Conservation (phyloP, 352 stramenopile species). For the Phytophthora uliginosa region DNA sequence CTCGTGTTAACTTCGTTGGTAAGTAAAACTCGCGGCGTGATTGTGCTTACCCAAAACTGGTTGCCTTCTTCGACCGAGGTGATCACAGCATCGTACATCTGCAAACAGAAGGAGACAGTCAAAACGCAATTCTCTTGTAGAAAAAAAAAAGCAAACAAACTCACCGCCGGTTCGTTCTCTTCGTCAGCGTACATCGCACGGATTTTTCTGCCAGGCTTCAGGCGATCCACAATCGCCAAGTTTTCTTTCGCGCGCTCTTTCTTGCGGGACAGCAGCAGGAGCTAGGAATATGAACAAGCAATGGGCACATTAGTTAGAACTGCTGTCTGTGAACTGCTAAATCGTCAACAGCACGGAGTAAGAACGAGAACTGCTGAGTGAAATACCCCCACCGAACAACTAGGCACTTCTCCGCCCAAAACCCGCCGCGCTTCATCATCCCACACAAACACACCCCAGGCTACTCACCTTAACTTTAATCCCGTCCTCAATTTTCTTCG, state of each 20-base stretch:
- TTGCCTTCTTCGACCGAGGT: slow-evolving; percentile 92
- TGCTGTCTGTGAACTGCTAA: background rate
- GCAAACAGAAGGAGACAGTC: slow-evolving; percentile 3
- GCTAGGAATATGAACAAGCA: slow-evolving; percentile 42
- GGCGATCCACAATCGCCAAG: slow-evolving; percentile 71
- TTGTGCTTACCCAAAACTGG: slow-evolving; percentile 67
- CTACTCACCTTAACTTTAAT: slow-evolving; percentile 95
- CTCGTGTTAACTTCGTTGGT: background rate
- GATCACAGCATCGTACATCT: slow-evolving; percentile 98
- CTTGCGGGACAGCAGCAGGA: slow-evolving; percentile 79
- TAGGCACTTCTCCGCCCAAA: slow-evolving; percentile 21
- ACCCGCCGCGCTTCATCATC: background rate
- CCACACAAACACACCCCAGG: background rate
- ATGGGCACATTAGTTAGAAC: background rate
- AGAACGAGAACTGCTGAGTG: slow-evolving; percentile 10
- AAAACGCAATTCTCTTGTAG: background rate
- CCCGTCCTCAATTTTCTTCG: slow-evolving; percentile 96
- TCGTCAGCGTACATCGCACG: slow-evolving; percentile 97
- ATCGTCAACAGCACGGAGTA: background rate
- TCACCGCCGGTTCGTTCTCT: slow-evolving; percentile 92
- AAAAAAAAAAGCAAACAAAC: slow-evolving; percentile 2
- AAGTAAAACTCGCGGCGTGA: background rate
- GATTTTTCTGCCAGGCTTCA: slow-evolving; percentile 92
- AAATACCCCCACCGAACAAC: slow-evolving; percentile 34
- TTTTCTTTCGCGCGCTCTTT: slow-evolving; percentile 78